phyloP scores from a whole-genome alignment of 179 eudicot genomes.

The Dionaea muscipula region DNA sequence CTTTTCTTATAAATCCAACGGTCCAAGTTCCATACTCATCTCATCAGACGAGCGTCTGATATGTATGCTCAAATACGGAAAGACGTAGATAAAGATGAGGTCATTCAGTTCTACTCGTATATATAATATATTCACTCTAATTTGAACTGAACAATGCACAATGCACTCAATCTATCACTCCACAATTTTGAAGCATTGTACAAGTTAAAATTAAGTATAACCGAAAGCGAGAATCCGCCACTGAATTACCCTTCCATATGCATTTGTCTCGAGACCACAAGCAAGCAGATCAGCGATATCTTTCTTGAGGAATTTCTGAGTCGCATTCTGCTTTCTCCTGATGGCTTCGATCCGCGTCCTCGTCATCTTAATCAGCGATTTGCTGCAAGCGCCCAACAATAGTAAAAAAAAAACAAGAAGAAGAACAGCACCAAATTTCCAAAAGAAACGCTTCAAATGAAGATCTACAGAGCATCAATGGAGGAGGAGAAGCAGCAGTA shows the following conservation, averaged over 20 bases:
- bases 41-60: too few species aligned
- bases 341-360: conserved; percentile 12
- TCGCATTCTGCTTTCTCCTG: conserved; percentile 11
- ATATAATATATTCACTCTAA: too few species aligned
- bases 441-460: not conserved
- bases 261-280: conserved; percentile 8
- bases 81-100: too few species aligned
- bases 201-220: too few species aligned
- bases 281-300: conserved; percentile 14
- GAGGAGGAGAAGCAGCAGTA: not conserved
- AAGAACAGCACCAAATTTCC: not conserved
- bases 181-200: too few species aligned
- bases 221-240: too few species aligned
- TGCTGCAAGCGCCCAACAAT: conserved; percentile 1
- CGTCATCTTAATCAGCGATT: conserved; percentile 9
- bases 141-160: too few species aligned
- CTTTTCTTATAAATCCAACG: too few species aligned
- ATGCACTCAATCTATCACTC: too few species aligned
- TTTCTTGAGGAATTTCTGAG: conserved; percentile 8
- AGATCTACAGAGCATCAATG: not conserved
- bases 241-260: conserved; percentile 6
- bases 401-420: not conserved
- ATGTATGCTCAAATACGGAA: too few species aligned
- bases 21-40: too few species aligned
- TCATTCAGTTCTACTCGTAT: too few species aligned